Evolutionary conservation across 495 filamentous ascomycete species (phyloP).

Genomic region (Astrothelium macrocarpum): DNA sequence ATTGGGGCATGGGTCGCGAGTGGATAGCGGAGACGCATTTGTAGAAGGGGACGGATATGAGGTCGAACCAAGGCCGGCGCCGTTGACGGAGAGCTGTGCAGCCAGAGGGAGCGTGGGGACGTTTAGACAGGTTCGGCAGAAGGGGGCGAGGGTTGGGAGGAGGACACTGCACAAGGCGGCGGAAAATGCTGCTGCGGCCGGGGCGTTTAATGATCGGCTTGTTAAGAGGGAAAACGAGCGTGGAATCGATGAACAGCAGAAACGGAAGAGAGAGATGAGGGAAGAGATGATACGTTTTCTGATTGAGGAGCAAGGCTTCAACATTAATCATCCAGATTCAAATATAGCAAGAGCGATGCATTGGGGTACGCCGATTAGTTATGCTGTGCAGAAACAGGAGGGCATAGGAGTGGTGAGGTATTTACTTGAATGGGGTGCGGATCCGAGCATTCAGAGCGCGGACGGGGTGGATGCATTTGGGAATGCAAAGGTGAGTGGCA

Average conservation of each 20-base stretch:
- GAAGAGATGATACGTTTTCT: neutral
- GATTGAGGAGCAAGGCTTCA: neutral
- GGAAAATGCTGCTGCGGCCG: neutral
- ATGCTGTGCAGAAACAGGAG: neutral
- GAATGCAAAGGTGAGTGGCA: neutral
- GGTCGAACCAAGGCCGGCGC: conserved; percentile 1
- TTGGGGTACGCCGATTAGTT: conserved; percentile 2
- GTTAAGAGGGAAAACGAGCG: neutral
- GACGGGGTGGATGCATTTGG: neutral
- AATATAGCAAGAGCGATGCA: neutral
- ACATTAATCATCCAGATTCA: neutral
- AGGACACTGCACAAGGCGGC: conserved; percentile 1
- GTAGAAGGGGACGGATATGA: neutral
- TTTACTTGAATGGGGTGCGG: neutral
- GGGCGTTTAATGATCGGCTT: neutral
- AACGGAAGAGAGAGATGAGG: neutral
- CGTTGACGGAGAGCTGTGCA: neutral
- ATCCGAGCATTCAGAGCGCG: neutral
- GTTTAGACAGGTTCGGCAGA: neutral
- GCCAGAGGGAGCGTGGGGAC: neutral
- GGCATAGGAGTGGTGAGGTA: neutral
- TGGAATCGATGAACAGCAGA: neutral
- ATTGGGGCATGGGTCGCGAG: conserved; percentile 2
- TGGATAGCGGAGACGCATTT: conserved; percentile 1
- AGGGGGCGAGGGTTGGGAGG: neutral